Evolutionary conservation across 2,329 filamentous ascomycete species (phyloP), one percentile per base, ranked within the genome.

Genomic region (Aspergillus ibericus): DNA sequence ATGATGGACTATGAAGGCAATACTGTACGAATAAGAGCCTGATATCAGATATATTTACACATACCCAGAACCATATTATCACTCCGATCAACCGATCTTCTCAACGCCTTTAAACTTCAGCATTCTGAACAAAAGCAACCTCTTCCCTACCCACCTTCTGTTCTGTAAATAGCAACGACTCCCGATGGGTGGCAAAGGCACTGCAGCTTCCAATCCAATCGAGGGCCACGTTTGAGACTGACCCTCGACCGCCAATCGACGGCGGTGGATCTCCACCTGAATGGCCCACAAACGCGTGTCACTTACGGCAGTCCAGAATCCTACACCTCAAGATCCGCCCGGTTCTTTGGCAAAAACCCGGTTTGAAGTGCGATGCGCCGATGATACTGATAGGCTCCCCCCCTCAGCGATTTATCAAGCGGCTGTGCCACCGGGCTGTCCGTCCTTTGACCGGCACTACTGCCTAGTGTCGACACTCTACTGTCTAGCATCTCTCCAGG

Each of bases 251-350:
- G 44, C 44, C 44, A 48, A 48, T 32, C 22, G 44, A 27, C 32
- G 46, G 35, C 16, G 22, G 35, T 56, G 53, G 55, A 53, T 56
- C 60, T 53, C 58, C 40, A 54, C 32, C 35, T 20, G 13, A 10
- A n/a, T 40, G 58, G 52, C 62, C 71, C 71, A 72, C 70, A 56
- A 72, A 73, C 70, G 70, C 71, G 72, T 72, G 72, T 73, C 70
- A 71, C 66, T 53, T 49, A 18, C 29, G 44, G 27, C 53, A 48
- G 20, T 59, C 34, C 38, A 56, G n/a, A 57, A 44, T 27, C 49
- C 29, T 51, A 56, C 58, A 55, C 42, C 32, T 44, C 40, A 34
- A 20, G 40, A 44, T 32, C 25, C 36, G 36, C 46, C 42, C 13
- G 25, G 10, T 35, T n/a, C 38, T 22, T 42, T 42, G 38, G n/a